Percentiles rank a stretch among this genome's conserved stretches.
phyloP scores from a whole-genome alignment of 768 basidiomycete species.

The Lentinula lateritia region DNA sequence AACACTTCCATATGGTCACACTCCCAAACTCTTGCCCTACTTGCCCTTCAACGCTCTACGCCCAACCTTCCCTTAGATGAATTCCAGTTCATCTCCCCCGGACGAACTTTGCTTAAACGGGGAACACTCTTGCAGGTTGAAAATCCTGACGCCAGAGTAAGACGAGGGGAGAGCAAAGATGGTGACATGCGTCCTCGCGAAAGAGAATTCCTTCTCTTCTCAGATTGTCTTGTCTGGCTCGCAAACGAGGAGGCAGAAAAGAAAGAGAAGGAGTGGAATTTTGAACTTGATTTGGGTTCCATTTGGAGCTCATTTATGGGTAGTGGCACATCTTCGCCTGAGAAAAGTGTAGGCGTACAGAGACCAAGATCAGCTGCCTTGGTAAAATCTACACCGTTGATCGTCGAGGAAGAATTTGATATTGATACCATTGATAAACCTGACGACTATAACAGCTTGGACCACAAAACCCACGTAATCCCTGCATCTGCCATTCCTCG shows the following conservation, averaged over 20 bases:
- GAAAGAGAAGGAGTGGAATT: slow-evolving; percentile 12
- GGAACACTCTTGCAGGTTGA: slow-evolving; percentile 23
- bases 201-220: slow-evolving; percentile 77
- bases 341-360: slow-evolving; percentile 9
- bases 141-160: not conserved
- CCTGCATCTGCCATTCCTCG: not conserved
- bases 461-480: not conserved
- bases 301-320: slow-evolving; percentile 2
- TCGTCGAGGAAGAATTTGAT: slow-evolving; percentile 14
- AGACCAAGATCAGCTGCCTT: slow-evolving; percentile 1
- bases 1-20: slow-evolving; percentile 78
- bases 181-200: slow-evolving; percentile 31
- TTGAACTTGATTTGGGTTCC: not conserved
- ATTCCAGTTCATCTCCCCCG: slow-evolving; percentile 73
- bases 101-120: slow-evolving; percentile 71
- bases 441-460: not conserved
- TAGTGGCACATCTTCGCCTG: slow-evolving; percentile 9
- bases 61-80: slow-evolving; percentile 49
- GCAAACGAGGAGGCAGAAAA: slow-evolving; percentile 39
- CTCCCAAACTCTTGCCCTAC: slow-evolving; percentile 65
- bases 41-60: slow-evolving; percentile 77
- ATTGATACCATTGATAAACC: slow-evolving; percentile 8
- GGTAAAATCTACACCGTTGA: not conserved
- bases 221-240: slow-evolving; percentile 78
- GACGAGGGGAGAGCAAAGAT: not conserved